Evolutionary conservation across 208 protist genomes (phyloP), one percentile per base, ranked within the genome.

Genomic region (Acanthamoeba healyi): DNA sequence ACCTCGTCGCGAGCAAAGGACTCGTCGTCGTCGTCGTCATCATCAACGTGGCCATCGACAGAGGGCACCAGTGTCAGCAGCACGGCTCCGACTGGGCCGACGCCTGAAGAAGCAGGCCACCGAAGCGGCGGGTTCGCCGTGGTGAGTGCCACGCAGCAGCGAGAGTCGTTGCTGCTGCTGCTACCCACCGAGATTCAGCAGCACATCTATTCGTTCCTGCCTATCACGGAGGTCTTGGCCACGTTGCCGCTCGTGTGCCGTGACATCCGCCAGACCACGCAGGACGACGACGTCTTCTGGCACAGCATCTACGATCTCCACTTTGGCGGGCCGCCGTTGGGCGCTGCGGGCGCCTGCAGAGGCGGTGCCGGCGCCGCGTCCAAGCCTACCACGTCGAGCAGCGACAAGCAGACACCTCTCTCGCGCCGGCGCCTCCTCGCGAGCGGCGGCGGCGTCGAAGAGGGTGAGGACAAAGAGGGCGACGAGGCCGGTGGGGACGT

Each of bases 201-300:
- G 70, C 70, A 81, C 38, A 81, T 81, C 70, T 81, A 81, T 38
- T 46, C 34, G 19, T 81, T 81, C 36, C 36, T 81, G 36, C 70
- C 70, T 2, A 81, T 81, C 32, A 38, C 12, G 0, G 70, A 81
- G 70, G 46, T 81, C 36, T 44, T 81, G 17, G 36, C 70, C 34
- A 81, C 70, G 38, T 22, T 81, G 32, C 34, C 70, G 0, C 70
- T 81, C 26, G 70, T 81, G 40, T 81, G 70, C 40, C 32, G 40
- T 17, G 70, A 81, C 40, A 24, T 81, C 70, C 40, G 46, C 40
- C 29, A 81, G 14, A 81, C 32, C 6, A 81, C 70, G 1, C 70
- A 81, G 70, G 36, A 38, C 19, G 70, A 81, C 70, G 70, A 81
- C 40, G 70, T 81, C 70, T 81, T 81, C 70, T 81, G 70, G 70